phyloP scores from a whole-genome alignment of 495 filamentous ascomycete species.

The Haplographium delicatum region DNA sequence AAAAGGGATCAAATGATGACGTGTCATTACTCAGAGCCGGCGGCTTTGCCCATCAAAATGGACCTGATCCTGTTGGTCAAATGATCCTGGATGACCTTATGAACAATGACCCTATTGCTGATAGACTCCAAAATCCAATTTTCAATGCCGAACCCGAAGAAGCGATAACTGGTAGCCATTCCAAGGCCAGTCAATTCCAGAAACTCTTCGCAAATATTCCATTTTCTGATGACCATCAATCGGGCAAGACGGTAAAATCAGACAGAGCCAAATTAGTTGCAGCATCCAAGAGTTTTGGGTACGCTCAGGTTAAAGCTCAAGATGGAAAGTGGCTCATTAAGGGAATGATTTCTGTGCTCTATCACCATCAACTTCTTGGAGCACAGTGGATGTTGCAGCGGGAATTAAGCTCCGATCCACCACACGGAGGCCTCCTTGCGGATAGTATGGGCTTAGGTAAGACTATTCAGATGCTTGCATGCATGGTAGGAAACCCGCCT shows the following conservation, averaged over 20 bases:
- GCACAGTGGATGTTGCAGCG: conserved; percentile 52
- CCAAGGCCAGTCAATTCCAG: conserved; percentile 18
- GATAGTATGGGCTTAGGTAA: conserved; percentile 66
- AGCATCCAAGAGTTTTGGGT: conserved; percentile 38
- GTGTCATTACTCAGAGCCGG: neutral
- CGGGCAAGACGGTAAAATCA: neutral
- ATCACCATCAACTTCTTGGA: conserved; percentile 50
- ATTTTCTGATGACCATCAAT: neutral
- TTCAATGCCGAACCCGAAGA: conserved; percentile 12
- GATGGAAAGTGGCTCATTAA: conserved; percentile 43
- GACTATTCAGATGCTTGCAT: conserved; percentile 45
- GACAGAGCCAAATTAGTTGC: conserved; percentile 23
- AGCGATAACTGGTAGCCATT: neutral
- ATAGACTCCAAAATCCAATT: conserved; percentile 14
- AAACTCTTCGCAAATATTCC: conserved; percentile 20
- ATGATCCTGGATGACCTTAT: conserved; percentile 16
- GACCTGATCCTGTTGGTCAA: conserved; percentile 5
- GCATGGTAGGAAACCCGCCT: conserved; percentile 43
- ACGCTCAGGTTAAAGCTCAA: conserved; percentile 26
- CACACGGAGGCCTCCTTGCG: conserved; percentile 50
- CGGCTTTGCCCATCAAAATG: neutral
- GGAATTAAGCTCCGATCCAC: conserved; percentile 36
- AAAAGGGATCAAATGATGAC: neutral
- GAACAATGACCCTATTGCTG: conserved; percentile 15
- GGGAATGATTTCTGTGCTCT: conserved; percentile 42